Conservation (phyloP, 2,329 filamentous ascomycete genomes). For the Colletotrichum somersetense region DNA sequence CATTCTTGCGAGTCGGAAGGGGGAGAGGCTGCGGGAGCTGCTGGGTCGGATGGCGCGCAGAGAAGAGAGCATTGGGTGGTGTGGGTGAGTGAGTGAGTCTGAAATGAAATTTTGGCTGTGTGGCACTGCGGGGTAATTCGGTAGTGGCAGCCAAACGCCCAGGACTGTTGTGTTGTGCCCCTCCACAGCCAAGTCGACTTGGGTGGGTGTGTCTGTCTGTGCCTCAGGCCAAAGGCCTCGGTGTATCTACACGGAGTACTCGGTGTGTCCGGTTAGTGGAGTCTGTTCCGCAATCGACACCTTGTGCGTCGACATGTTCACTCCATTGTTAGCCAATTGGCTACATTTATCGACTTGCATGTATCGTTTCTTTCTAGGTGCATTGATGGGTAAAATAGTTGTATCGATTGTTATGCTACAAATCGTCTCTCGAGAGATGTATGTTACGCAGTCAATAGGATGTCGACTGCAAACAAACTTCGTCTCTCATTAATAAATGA, state of each 20-base stretch:
- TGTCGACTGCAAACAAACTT: neutral
- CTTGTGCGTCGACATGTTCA: neutral
- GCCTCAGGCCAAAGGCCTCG: slow-evolving; percentile 8
- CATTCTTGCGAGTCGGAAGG: slow-evolving; percentile 66
- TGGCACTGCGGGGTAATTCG: slow-evolving; percentile 36
- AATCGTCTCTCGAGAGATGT: too few relatives aligned
- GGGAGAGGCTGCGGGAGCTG: slow-evolving; percentile 53
- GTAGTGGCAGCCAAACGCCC: neutral
- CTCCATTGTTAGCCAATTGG: neutral
- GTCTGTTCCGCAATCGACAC: too few relatives aligned
- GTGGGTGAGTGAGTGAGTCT: slow-evolving; percentile 26
- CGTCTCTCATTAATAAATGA: neutral
- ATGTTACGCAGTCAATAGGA: neutral
- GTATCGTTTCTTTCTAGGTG: neutral
- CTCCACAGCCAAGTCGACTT: slow-evolving; percentile 6
- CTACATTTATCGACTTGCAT: neutral
- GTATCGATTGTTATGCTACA: neutral
- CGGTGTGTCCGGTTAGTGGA: too few relatives aligned
- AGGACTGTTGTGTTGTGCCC: slow-evolving; percentile 19
- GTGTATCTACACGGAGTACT: too few relatives aligned
- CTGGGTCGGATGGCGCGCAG: slow-evolving; percentile 55
- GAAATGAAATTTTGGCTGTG: slow-evolving; percentile 24
- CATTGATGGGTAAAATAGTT: neutral
- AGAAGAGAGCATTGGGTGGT: slow-evolving; percentile 57
- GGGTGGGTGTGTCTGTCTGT: neutral